Conservation (phyloP, 805 yeast species). For the Hagleromyces aurorensis region DNA sequence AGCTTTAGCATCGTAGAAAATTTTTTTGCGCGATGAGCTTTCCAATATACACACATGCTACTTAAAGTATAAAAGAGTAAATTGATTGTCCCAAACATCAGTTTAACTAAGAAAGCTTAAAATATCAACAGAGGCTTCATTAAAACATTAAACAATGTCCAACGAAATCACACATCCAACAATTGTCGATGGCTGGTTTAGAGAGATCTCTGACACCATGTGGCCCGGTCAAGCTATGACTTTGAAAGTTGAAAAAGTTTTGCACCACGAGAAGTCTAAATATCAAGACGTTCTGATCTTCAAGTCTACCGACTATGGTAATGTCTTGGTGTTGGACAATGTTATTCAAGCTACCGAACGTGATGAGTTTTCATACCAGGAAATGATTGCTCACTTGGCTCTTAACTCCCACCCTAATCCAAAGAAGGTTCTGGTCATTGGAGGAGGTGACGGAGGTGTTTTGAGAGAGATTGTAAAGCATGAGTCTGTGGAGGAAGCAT, state of each 20-base stretch:
- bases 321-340: conserved; percentile 89
- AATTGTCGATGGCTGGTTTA: conserved; percentile 81
- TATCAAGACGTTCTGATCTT: conserved; percentile 93
- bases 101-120: no score
- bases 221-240: conserved; percentile 99
- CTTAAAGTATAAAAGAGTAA: no score
- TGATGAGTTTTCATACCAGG: conserved; percentile 96
- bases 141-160: conserved; percentile 26
- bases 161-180: conserved; percentile 37
- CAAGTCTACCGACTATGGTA: conserved; percentile 90
- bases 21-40: no score
- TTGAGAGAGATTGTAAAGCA: conserved; percentile 92
- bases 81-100: no score
- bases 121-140: no score
- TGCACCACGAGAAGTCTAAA: conserved; percentile 77
- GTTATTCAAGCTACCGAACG: conserved; percentile 95
- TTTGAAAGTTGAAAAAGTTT: conserved; percentile 74
- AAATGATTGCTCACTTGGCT: conserved; percentile 94
- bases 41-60: no score
- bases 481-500: conserved; percentile 75
- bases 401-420: conserved; percentile 92
- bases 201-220: conserved; percentile 89
- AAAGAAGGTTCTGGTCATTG: conserved; percentile 86
- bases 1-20: no score
- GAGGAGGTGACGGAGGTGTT: conserved; percentile 99